These are phyloP conservation scores for Alternaria tenuissima DNA, from an alignment of 2,329 filamentous ascomycete genomes.

Conservation along the genomic window DNA sequence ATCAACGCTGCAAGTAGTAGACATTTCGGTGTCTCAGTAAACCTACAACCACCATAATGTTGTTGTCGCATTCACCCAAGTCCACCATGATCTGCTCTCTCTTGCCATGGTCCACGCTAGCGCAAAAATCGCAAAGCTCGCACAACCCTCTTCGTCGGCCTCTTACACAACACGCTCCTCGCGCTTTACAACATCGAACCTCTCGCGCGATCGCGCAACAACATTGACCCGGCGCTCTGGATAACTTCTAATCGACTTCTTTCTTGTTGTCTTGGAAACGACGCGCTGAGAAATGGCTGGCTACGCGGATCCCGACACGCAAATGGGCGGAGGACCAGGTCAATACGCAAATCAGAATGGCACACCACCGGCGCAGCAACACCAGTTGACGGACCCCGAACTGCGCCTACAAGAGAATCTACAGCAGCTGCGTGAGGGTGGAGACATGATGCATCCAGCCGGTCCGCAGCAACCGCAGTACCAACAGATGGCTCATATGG, in stretches of 20 bases:
- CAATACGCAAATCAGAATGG: conserved; percentile 49
- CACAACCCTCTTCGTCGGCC: conserved; percentile 42
- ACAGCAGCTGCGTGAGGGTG: conserved; percentile 43
- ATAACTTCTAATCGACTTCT: background rate
- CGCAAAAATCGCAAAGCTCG: conserved; percentile 42
- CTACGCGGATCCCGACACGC: conserved; percentile 47
- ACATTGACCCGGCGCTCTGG: conserved; percentile 8
- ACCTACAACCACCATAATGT: conserved; percentile 23
- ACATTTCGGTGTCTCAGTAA: conserved; percentile 6
- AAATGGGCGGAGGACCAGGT: conserved; percentile 43
- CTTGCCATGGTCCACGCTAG: conserved; percentile 39
- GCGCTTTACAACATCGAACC: conserved; percentile 30
- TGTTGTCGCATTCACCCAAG: conserved; percentile 11
- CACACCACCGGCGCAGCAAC: conserved; percentile 44
- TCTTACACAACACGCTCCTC: conserved; percentile 28
- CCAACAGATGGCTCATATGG: conserved; percentile 39
- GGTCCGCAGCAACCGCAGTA: conserved; percentile 40
- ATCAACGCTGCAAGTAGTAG: conserved; percentile 21
- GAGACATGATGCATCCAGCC: conserved; percentile 42
- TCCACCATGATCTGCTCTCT: conserved; percentile 16
- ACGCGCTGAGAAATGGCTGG: conserved; percentile 37
- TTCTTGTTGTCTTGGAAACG: conserved; percentile 20
- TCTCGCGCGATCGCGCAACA: conserved; percentile 29
- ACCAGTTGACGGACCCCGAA: conserved; percentile 43
- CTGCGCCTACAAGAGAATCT: conserved; percentile 47